Evolutionary conservation across 441 rosid species (phyloP), one percentile per base, ranked within the genome.

Genomic region (Gossypium laxum): DNA sequence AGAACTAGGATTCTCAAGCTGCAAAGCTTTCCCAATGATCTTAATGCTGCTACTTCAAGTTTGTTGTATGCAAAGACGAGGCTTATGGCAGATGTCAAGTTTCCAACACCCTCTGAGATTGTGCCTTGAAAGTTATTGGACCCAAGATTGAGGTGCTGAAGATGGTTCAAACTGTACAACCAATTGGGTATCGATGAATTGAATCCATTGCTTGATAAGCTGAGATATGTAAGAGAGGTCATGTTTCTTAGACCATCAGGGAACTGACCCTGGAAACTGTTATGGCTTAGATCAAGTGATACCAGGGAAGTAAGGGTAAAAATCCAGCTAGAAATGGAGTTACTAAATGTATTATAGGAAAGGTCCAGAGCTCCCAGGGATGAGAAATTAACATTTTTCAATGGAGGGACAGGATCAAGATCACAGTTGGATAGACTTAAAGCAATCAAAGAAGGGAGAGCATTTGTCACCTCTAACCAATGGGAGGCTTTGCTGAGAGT

Each of bases 201-300:
- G 45, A 80, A 74, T 2, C 0, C 0, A 24, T 76, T 78, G 0
- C 0, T 0, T 22, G 65, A 5, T 2, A 83, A 59, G 38, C 17
- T 71, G 55, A 82, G 81, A 26, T 60, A 8, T 32, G 4, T 55
- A 18, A 83, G 82, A 34, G 76, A 78, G 45, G 70, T 76, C 26
- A 78, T 6, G 70, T 61, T 82, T 65, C 56, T 56, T 18, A 79
- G 62, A 11, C 67, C 69, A 30, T 45, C 19, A 3, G 78, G 78
- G 17, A 77, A 10, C 0, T 51, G 65, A 59, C 74, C 77, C 0
- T 1, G 2, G 11, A 81, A 57, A 32, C 12, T 22, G 18, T 74
- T 76, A 2, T 3, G 24, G 5, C 67, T 66, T 22, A 79, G 54
- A 56, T 79, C 67, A 69, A 75, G 74, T 4, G 22, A 52, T 2